A percentile compares a stretch with the other conserved stretches of the same genome.
phyloP scores from a whole-genome alignment of 192 early-diverging fungal species.

The Podila horticola region DNA sequence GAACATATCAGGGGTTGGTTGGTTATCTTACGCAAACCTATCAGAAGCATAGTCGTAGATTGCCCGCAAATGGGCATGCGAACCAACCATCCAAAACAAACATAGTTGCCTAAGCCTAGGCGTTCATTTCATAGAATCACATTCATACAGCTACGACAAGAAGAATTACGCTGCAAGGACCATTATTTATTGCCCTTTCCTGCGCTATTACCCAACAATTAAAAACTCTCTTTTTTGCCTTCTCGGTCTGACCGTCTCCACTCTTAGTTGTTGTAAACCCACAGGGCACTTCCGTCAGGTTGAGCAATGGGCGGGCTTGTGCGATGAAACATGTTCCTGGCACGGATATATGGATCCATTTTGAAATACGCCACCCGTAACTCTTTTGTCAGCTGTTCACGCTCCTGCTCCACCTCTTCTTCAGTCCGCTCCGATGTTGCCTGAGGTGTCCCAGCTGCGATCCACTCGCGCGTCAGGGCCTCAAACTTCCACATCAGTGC shows the following conservation, averaged over 20 bases:
- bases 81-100: too few species aligned
- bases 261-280: conserved; percentile 4
- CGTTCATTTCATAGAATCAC: too few species aligned
- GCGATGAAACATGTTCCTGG: conserved; percentile 47
- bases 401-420: conserved; percentile 37
- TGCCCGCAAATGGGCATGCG: too few species aligned
- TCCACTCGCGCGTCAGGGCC: conserved; percentile 56
- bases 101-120: too few species aligned
- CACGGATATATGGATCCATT: conserved; percentile 56
- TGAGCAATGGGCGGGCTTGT: conserved; percentile 12
- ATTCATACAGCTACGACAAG: too few species aligned
- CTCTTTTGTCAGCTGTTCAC: conserved; percentile 35
- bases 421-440: conserved; percentile 19
- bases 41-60: too few species aligned
- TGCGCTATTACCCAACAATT: too few species aligned
- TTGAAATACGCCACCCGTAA: conserved; percentile 52
- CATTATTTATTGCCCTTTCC: too few species aligned
- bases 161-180: too few species aligned
- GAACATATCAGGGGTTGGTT: too few species aligned
- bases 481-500: conserved; percentile 27
- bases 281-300: conserved; percentile 8
- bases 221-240: too few species aligned
- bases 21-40: too few species aligned
- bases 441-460: conserved; percentile 9
- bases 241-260: not conserved